Evolutionary conservation across 306 rosid species (phyloP), one percentile per base, ranked within the genome.

Genomic region (Vigna angularis): DNA sequence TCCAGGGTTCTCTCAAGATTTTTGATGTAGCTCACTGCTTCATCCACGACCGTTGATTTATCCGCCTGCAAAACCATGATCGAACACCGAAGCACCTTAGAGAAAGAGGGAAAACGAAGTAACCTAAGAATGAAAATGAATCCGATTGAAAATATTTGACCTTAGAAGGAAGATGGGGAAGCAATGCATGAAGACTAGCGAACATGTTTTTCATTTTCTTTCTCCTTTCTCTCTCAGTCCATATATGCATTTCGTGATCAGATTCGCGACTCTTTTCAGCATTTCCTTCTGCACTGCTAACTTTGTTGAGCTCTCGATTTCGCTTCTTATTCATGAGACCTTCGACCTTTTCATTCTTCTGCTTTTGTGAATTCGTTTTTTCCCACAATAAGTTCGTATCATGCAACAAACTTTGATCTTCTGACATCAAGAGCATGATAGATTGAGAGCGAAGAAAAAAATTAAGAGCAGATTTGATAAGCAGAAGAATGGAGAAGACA

Each of bases 171-270:
- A 89, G 88, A 0, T 87, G 84, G 15, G 98, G 98, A 86, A 95
- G 93, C 88, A 95, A 81, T 66, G 86, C 81, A 73, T 92, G 98
- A 75, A 95, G 98, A 78, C 7, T 82, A 18, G 85, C 9, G 24
- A 90, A 95, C 97, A 95, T 86, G 80, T 77, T 85, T 75, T 84
- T 87, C 96, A 95, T 91, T 90, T 88, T 95, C 87, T 88, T 95
- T 84, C 98, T 87, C 80, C 98, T 88, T 70, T 95, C 91, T 77
- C 97, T 91, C 82, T 94, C 97, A 0, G 92, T 86, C 91, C 88
- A 87, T 26, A 92, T 88, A 36, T 92, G 95, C 22, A 84, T 59
- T 9, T 86, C 93, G 80, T 90, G 89, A 32, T 82, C 87, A 4
- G 85, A 75, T 61, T 79, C 85, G 0, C 48, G 85, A 18, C 14